Evolutionary conservation across 305 asterid species (phyloP).

Genomic region (Fraxinus floribunda): DNA sequence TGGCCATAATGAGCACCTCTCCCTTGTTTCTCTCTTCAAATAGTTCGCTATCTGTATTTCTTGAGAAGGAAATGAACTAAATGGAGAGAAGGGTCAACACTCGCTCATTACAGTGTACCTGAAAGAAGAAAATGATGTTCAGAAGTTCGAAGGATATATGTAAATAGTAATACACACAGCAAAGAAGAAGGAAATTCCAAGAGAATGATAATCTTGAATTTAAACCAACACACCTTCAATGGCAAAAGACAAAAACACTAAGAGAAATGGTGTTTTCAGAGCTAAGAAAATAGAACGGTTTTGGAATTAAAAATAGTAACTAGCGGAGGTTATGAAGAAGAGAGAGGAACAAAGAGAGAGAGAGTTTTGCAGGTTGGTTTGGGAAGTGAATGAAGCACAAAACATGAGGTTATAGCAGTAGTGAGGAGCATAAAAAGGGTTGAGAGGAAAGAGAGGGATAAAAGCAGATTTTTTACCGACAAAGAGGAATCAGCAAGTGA

Average conservation of each 20-base stretch:
- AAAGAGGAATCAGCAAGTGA: conserved; percentile 21
- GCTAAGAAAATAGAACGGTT: conserved; percentile 11
- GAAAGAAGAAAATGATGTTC: conserved; percentile 22
- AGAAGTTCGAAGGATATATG: conserved; percentile 19
- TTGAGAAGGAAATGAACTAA: conserved; percentile 29
- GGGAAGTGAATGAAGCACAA: conserved; percentile 42
- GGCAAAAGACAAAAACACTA: conserved; percentile 19
- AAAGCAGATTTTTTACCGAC: conserved; percentile 3
- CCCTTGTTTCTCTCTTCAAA: not conserved
- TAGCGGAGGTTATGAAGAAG: not conserved
- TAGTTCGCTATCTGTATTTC: conserved; percentile 22
- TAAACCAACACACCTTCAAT: conserved; percentile 15
- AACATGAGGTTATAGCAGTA: conserved; percentile 45
- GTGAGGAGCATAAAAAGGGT: conserved; percentile 39
- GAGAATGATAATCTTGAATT: not conserved
- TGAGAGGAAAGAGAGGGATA: conserved; percentile 11
- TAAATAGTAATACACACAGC: conserved; percentile 7
- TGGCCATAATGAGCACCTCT: conserved; percentile 18
- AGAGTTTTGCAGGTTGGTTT: conserved; percentile 38
- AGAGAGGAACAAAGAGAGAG: conserved; percentile 27
- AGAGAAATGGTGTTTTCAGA: conserved; percentile 17
- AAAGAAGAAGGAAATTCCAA: conserved; percentile 11
- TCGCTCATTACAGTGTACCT: conserved; percentile 13
- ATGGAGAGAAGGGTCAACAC: conserved; percentile 18
- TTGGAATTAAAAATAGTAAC: not conserved